phyloP scores from a whole-genome alignment of 2,329 filamentous ascomycete species.

The Leptosphaerulina australis region DNA sequence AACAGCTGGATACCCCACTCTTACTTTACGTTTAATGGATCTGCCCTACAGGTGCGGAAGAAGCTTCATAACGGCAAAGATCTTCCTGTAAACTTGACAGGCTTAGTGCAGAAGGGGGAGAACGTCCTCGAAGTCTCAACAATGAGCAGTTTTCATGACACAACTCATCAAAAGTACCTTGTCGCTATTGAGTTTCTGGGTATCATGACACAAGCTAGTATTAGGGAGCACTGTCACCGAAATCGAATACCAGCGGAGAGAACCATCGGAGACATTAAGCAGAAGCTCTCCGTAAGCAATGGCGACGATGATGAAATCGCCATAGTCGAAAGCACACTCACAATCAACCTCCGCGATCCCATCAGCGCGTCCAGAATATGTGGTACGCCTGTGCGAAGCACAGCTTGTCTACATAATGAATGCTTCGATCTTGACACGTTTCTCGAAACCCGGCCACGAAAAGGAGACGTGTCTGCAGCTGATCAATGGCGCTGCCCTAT shows the following conservation, averaged over 20 bases:
- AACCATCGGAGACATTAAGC: constrained; percentile 64
- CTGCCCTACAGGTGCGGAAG: constrained; percentile 62
- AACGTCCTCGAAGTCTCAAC: constrained; percentile 65
- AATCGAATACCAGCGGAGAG: constrained; percentile 52
- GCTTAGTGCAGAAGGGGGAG: constrained; percentile 60
- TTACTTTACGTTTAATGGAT: constrained; percentile 71
- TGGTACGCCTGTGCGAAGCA: constrained; percentile 72
- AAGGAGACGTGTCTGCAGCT: constrained; percentile 48
- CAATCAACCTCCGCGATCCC: constrained; percentile 56
- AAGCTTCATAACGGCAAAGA: constrained; percentile 78
- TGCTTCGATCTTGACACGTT: constrained; percentile 91
- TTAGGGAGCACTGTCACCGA: constrained; percentile 39
- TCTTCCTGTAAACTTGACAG: constrained; percentile 75
- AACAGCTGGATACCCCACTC: constrained; percentile 72
- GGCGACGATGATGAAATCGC: constrained; percentile 61
- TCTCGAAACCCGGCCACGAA: constrained; percentile 56
- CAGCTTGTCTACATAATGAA: constrained; percentile 74
- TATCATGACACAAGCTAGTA: constrained; percentile 53
- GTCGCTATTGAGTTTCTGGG: constrained; percentile 74
- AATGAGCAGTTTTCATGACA: constrained; percentile 39
- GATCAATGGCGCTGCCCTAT: constrained; percentile 89
- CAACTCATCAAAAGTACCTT: constrained; percentile 57
- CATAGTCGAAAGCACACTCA: constrained; percentile 49
- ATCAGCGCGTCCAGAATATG: constrained; percentile 61
- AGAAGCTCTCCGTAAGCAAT: constrained; percentile 49